A percentile compares a stretch with the other conserved stretches of the same genome.
These are phyloP conservation scores for Beauveria asiatica DNA, from an alignment of 2,329 filamentous ascomycete species.

Conservation along the genomic window DNA sequence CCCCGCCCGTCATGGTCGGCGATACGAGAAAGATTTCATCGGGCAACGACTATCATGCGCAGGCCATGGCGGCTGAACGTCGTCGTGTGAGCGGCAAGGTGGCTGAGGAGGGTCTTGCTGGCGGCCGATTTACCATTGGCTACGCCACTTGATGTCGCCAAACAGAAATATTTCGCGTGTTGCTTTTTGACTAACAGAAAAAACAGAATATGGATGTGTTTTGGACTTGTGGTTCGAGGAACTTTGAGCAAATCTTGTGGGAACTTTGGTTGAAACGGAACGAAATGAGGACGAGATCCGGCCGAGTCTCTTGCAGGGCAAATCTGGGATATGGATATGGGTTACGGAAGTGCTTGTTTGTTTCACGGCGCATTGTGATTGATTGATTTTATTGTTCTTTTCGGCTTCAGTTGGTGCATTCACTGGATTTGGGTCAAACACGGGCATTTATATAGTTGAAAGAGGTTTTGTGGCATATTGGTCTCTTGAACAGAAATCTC, in stretches of 20 bases:
- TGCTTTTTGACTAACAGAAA: not conserved
- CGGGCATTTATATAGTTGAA: not conserved
- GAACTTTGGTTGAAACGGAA: slow-evolving; percentile 9
- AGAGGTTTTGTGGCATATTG: not conserved
- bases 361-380: not conserved
- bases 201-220: not conserved
- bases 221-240: not conserved
- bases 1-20: slow-evolving; percentile 46
- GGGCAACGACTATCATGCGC: slow-evolving; percentile 45
- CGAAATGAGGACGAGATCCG: slow-evolving; percentile 4
- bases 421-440: not conserved
- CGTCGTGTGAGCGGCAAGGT: slow-evolving; percentile 65
- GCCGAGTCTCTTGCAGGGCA: not conserved
- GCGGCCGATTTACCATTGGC: slow-evolving; percentile 13
- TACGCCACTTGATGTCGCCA: not conserved
- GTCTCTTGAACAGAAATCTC: not conserved
- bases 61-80: slow-evolving; percentile 29
- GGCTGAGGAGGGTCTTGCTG: slow-evolving; percentile 59
- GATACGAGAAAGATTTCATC: slow-evolving; percentile 46
- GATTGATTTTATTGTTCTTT: not conserved
- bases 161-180: not conserved
- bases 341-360: slow-evolving; percentile 7
- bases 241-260: not conserved
- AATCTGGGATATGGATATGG: slow-evolving; percentile 12
- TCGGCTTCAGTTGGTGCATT: not conserved